A percentile compares a stretch with the other conserved stretches of the same genome.
Evolutionary conservation across 2,329 filamentous ascomycete genomes (phyloP).

Genomic region (Biscogniauxia sp.): DNA sequence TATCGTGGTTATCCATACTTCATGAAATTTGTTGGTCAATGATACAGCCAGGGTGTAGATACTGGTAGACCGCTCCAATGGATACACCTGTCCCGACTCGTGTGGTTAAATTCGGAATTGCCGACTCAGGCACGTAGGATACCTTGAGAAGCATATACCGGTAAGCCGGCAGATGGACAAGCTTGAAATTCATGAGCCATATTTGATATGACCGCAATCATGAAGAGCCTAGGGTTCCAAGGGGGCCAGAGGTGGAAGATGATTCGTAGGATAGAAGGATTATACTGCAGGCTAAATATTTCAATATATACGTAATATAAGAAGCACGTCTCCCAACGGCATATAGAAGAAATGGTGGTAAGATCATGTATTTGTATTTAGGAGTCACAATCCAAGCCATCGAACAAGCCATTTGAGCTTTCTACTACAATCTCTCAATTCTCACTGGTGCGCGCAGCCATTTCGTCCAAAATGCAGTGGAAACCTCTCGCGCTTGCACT

Average conservation of each 20-base stretch:
- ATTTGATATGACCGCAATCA: constrained; percentile 18
- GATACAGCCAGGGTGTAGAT: not conserved
- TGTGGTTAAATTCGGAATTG: not conserved
- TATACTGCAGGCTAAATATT: constrained; percentile 18
- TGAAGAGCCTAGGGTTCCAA: constrained; percentile 11
- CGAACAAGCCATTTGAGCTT: constrained; percentile 7
- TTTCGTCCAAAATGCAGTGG: constrained; percentile 22
- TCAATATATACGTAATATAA: constrained; percentile 19
- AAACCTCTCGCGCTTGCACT: constrained; percentile 19
- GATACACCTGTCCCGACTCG: not conserved
- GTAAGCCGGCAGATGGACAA: constrained; percentile 5
- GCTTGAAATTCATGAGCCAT: constrained; percentile 1
- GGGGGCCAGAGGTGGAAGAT: constrained; percentile 6
- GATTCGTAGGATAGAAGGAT: constrained; percentile 14
- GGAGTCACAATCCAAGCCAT: constrained; percentile 11
- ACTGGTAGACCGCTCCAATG: not conserved
- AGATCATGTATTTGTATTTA: constrained; percentile 27
- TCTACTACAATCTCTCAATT: constrained; percentile 10
- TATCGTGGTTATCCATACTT: too few relatives aligned
- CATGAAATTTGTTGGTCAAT: not conserved
- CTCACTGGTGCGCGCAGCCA: constrained; percentile 10
- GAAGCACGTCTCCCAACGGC: constrained; percentile 11
- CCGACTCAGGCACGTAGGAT: not conserved
- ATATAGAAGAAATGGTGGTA: constrained; percentile 8
- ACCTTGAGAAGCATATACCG: not conserved